phyloP scores from a whole-genome alignment of 2,329 filamentous ascomycete species.

The Colletotrichum echinochloae region DNA sequence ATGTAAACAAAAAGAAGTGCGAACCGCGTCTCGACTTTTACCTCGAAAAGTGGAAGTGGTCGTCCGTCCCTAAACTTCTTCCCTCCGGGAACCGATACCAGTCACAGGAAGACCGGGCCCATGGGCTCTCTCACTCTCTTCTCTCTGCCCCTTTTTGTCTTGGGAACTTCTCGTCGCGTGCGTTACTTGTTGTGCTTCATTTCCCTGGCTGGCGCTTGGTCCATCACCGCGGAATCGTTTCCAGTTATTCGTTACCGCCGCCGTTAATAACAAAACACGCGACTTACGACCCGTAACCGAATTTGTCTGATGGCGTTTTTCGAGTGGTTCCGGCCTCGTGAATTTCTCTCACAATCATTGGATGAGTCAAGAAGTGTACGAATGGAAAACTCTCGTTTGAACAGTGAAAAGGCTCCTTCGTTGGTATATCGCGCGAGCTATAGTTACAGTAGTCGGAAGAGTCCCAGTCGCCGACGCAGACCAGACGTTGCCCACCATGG shows the following conservation, averaged over 20 bases:
- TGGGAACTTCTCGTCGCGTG: neutral
- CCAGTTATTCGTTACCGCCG: neutral
- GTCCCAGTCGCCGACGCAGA: neutral
- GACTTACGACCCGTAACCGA: neutral
- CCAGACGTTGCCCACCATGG: neutral
- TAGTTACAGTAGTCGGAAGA: constrained; percentile 36
- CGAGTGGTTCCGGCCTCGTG: neutral
- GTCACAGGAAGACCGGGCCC: neutral
- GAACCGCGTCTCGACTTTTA: constrained; percentile 18
- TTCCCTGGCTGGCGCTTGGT: neutral
- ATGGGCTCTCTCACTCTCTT: too few species aligned
- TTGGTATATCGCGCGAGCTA: constrained; percentile 40
- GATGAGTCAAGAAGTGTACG: neutral
- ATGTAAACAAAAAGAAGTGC: constrained; percentile 7
- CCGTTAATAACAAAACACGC: neutral
- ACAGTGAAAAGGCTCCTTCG: constrained; percentile 34
- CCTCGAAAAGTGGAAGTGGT: too few species aligned
- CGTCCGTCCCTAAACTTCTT: neutral
- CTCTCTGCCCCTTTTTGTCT: neutral
- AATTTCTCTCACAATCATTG: neutral
- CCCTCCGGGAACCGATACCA: neutral
- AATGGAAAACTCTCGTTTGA: neutral
- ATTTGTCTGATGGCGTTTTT: neutral
- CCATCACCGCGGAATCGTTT: neutral
- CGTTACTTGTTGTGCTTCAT: neutral